Percentiles rank a stretch among this genome's conserved stretches.
phyloP scores from a whole-genome alignment of 768 basidiomycete genomes.

The Suillus placidus region DNA sequence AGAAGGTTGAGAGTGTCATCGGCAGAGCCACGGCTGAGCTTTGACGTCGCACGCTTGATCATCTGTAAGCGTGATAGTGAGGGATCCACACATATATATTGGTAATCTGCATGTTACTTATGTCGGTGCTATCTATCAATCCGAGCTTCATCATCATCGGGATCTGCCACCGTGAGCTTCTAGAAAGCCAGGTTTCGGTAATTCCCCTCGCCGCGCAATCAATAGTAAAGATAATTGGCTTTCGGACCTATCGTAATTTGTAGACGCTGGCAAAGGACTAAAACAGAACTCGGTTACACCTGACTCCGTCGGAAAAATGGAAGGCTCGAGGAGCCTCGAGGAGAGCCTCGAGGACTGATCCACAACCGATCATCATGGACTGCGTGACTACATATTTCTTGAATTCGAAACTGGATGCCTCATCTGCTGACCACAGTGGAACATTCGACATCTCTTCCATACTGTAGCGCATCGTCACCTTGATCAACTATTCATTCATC shows the following conservation, averaged over 20 bases:
- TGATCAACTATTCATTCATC: conserved; percentile 2
- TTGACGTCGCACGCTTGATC: conserved; percentile 29
- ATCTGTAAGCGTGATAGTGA: conserved; percentile 5
- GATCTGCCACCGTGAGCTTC: background rate
- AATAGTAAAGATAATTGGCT: background rate
- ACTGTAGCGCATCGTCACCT: background rate
- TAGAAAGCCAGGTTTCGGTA: background rate
- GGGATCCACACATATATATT: conserved; percentile 19
- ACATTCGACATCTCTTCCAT: background rate
- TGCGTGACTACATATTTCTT: conserved; percentile 6
- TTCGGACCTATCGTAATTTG: background rate
- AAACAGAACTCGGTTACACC: background rate
- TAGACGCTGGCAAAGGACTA: background rate
- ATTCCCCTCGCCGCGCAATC: background rate
- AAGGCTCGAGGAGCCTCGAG: conserved; percentile 17
- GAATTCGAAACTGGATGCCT: background rate
- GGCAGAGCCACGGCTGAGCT: conserved; percentile 45
- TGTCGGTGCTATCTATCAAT: conserved; percentile 18
- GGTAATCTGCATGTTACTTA: conserved; percentile 20
- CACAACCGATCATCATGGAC: conserved; percentile 13
- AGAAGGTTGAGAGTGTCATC: conserved; percentile 39
- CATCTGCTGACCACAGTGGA: conserved; percentile 7
- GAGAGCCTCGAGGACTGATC: conserved; percentile 20
- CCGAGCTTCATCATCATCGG: conserved; percentile 10
- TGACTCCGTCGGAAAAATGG: background rate